phyloP scores from a whole-genome alignment of 805 yeast species.

The Candida golubevii region DNA sequence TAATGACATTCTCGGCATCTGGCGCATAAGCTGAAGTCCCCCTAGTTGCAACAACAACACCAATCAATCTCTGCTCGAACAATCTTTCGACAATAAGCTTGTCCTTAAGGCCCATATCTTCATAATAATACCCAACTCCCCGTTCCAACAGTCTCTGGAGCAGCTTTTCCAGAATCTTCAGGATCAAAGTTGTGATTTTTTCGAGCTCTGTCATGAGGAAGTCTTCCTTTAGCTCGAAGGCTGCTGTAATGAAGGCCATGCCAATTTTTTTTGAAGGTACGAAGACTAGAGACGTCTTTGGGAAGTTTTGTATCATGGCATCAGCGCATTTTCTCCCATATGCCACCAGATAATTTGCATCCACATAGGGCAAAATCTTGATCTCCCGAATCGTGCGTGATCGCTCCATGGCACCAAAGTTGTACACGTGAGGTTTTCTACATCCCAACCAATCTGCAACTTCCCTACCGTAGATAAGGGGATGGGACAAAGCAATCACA shows the following conservation, averaged over 20 bases:
- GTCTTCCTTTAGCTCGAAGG: conserved; percentile 3
- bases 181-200: background rate
- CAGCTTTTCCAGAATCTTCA: conserved; percentile 5
- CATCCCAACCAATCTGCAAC: conserved; percentile 87
- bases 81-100: conserved; percentile 50
- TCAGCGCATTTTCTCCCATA: conserved; percentile 4
- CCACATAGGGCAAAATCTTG: conserved; percentile 41
- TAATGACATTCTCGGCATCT: conserved; percentile 48
- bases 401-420: conserved; percentile 64
- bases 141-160: conserved; percentile 16
- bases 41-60: conserved; percentile 56
- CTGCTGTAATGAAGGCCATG: conserved; percentile 3
- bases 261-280: conserved; percentile 46
- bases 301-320: background rate
- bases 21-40: conserved; percentile 54
- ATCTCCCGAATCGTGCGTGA: conserved; percentile 52
- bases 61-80: conserved; percentile 46
- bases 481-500: conserved; percentile 63
- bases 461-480: conserved; percentile 72
- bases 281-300: conserved; percentile 37
- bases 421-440: conserved; percentile 53
- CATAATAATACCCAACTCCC: conserved; percentile 66
- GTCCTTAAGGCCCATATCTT: conserved; percentile 55
- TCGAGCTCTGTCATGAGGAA: conserved; percentile 1
- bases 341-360: background rate